A percentile compares a stretch with the other conserved stretches of the same genome.
These are phyloP conservation scores for Tirmania nivea DNA, from an alignment of 495 filamentous ascomycete species.

Conservation along the genomic window DNA sequence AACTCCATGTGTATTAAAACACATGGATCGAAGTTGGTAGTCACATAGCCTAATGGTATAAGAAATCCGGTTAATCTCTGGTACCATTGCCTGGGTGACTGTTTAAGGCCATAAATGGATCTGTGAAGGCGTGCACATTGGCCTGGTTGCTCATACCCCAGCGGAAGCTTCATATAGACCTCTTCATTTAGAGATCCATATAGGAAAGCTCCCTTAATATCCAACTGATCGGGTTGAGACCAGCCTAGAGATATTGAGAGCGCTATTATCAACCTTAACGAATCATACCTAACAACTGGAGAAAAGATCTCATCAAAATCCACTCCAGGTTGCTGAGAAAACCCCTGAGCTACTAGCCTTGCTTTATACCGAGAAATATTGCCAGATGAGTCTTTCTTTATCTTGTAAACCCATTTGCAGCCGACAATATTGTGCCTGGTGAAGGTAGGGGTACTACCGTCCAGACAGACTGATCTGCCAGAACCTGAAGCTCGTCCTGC, in stretches of 20 bases:
- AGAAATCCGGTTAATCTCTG: constrained; percentile 1
- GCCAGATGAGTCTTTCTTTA: constrained; percentile 3
- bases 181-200: constrained; percentile 2
- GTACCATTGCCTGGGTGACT: constrained; percentile 9
- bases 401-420: constrained; percentile 11
- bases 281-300: constrained; percentile 2
- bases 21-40: no score
- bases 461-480: no score
- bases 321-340: no score
- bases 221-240: constrained; percentile 1
- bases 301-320: constrained; percentile 16
- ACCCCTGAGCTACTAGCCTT: constrained; percentile 11
- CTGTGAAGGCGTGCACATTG: background rate
- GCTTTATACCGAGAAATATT: constrained; percentile 8
- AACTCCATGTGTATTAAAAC: no score
- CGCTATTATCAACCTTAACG: constrained; percentile 4
- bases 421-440: background rate
- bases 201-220: constrained; percentile 8
- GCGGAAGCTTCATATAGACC: constrained; percentile 8
- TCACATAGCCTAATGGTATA: no score
- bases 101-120: constrained; percentile 10
- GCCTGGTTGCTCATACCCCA: no score
- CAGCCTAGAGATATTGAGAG: background rate
- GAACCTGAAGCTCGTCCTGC: no score
- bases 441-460: no score